Percentiles rank a stretch among this genome's conserved stretches.
phyloP scores from a whole-genome alignment of 805 yeast genomes.

The Wickerhamomyces queroliae region DNA sequence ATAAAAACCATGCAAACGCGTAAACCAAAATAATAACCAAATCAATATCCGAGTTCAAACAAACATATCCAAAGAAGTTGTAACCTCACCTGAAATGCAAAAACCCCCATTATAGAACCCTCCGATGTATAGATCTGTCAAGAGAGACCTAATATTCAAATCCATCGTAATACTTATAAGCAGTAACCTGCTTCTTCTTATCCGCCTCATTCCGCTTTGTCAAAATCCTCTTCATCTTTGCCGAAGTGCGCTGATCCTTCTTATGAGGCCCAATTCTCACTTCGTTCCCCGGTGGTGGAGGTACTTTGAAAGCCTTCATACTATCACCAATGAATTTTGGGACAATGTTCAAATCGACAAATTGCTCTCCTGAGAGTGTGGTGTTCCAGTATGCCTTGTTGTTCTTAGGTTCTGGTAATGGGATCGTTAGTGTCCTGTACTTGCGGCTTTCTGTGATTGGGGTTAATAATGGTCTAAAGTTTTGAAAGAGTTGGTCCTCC shows the following conservation, averaged over 20 bases:
- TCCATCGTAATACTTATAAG: not conserved
- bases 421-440: not conserved
- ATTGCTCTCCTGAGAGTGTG: not conserved
- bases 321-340: conserved; percentile 1
- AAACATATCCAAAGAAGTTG: too few relatives aligned
- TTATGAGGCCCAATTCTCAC: not conserved
- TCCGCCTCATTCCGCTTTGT: not conserved
- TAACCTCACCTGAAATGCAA: not conserved
- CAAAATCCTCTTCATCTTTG: not conserved
- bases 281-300: not conserved
- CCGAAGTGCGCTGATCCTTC: not conserved
- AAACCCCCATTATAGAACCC: not conserved
- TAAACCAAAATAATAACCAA: too few relatives aligned
- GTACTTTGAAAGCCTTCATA: not conserved
- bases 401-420: not conserved
- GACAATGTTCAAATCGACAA: not conserved
- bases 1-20: too few relatives aligned
- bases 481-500: not conserved
- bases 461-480: not conserved
- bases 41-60: too few relatives aligned
- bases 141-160: not conserved
- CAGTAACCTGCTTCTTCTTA: not conserved
- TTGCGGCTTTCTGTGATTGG: not conserved
- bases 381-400: not conserved
- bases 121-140: not conserved